Percentiles rank a stretch among this genome's conserved stretches.
These are phyloP conservation scores for Xylaria sp. DNA, from an alignment of 2,329 filamentous ascomycete genomes.

Conservation along the genomic window DNA sequence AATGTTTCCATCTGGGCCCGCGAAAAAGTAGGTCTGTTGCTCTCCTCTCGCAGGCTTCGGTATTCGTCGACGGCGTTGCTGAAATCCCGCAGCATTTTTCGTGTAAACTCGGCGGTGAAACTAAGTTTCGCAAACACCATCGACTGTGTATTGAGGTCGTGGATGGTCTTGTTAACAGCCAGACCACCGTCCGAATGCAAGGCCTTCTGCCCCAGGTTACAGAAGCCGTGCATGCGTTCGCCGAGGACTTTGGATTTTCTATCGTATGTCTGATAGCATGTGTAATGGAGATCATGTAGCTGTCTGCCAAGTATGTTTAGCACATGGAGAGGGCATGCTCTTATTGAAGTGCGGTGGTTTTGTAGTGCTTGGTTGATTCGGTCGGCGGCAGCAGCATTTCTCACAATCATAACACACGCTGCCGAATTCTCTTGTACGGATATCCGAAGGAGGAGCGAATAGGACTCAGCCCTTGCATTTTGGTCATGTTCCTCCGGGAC, in stretches of 20 bases:
- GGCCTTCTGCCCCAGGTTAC: neutral
- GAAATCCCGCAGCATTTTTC: neutral
- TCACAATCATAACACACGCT: constrained; percentile 2
- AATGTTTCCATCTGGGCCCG: neutral
- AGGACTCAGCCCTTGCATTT: neutral
- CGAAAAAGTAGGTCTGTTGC: neutral
- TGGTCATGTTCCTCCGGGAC: too few species aligned
- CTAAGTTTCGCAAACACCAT: neutral
- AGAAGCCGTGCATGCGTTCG: neutral
- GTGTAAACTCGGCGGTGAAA: too few species aligned
- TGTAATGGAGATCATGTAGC: neutral
- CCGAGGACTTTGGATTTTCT: neutral
- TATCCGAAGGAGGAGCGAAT: constrained; percentile 5
- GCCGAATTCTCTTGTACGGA: constrained; percentile 1
- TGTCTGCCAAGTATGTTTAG: constrained; percentile 3
- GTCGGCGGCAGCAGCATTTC: neutral
- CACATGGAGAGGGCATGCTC: neutral
- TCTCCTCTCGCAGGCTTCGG: neutral
- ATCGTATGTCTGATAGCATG: neutral
- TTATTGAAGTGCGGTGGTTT: neutral
- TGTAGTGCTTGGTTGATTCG: neutral
- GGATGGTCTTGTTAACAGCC: neutral
- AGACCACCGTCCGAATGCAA: neutral
- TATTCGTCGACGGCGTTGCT: too few species aligned
- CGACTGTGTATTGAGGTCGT: neutral